Base-by-base conservation (phyloP, 306 rosid species). In the Citrullus amarus region DNA sequence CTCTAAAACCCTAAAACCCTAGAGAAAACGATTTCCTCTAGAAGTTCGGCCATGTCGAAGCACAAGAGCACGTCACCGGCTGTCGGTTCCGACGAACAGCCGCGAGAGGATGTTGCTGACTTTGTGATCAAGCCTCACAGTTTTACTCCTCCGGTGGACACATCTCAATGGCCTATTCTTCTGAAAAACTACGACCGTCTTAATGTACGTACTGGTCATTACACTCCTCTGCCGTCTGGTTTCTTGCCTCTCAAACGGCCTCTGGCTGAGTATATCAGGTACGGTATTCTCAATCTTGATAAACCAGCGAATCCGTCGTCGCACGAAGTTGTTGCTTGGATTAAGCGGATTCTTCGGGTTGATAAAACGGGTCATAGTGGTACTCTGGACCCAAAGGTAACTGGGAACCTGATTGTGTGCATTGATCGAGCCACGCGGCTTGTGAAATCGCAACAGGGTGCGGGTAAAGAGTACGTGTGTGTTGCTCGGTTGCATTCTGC, bases 271-370 rank as follows among this genome's bases (percentile, higher is more conserved):
- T 92, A 92, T 39, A 84, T 92, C 76, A 88, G 84, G 78, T 92
- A 92, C 76, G 97, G 97, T 17, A 79, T 92, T 62, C 53, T 92
- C 46, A 90, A 92, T 76, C 97, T 92, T 8, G 97, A 92, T 50
- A 92, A 92, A 59, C 97, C 97, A 0, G 90, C 97, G 0, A 92
- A 92, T 78, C 97, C 97, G 0, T 92, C 97, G n/a, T 92, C 97
- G 3, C 97, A 90, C 6, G 97, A 92, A 83, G 97, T 90, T 6
- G 97, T 92, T 0, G 97, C 97, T 30, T 90, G 96, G 96, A 90
- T 93, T 63, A 91, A 93, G 67, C 82, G 96, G 32, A 86, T 93
- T 79, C 91, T 93, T 68, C 88, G 93, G 63, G 92, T 86, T 13
- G 91, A 90, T 30, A 92, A 92, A 80, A 92, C 96, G 34, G 93